phyloP scores from a whole-genome alignment of 2,329 filamentous ascomycete species.

The Acarospora socialis region DNA sequence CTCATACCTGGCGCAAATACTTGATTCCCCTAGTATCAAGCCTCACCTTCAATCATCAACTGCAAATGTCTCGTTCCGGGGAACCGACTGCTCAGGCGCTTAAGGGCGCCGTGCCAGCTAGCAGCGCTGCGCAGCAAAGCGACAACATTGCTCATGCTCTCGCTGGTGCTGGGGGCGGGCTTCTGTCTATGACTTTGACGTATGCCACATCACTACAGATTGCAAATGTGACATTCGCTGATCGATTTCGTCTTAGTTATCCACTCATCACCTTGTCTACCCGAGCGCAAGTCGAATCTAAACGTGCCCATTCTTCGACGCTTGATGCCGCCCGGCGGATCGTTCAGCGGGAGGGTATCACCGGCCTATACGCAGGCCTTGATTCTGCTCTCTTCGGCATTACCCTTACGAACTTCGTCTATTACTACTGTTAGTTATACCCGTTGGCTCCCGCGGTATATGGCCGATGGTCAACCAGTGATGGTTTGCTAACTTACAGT shows the following conservation, averaged over 20 bases:
- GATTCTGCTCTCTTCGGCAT: conserved; percentile 94
- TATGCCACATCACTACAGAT: conserved; percentile 22
- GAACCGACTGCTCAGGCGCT: conserved; percentile 23
- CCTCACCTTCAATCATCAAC: too few species aligned
- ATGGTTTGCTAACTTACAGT: neutral
- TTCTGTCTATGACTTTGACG: conserved; percentile 92
- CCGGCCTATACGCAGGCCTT: conserved; percentile 81
- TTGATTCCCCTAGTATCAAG: too few species aligned
- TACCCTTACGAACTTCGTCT: conserved; percentile 97
- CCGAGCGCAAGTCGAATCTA: conserved; percentile 93
- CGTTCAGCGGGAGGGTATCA: conserved; percentile 76
- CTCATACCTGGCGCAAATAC: too few species aligned
- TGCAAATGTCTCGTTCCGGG: conserved; percentile 30
- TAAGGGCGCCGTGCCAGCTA: conserved; percentile 32
- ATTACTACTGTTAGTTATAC: conserved; percentile 68
- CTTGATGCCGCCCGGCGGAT: conserved; percentile 73
- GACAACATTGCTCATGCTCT: conserved; percentile 96
- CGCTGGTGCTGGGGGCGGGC: conserved; percentile 80
- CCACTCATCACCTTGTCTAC: conserved; percentile 95
- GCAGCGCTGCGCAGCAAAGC: conserved; percentile 62
- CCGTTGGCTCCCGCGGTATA: conserved; percentile 1
- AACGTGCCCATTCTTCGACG: conserved; percentile 74
- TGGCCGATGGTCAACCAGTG: too few species aligned
- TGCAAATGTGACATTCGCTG: conserved; percentile 4
- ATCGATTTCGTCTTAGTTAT: conserved; percentile 44